A percentile compares a stretch with the other conserved stretches of the same genome.
Evolutionary conservation across 306 rosid species (phyloP).

Genomic region (Purshia tridentata): DNA sequence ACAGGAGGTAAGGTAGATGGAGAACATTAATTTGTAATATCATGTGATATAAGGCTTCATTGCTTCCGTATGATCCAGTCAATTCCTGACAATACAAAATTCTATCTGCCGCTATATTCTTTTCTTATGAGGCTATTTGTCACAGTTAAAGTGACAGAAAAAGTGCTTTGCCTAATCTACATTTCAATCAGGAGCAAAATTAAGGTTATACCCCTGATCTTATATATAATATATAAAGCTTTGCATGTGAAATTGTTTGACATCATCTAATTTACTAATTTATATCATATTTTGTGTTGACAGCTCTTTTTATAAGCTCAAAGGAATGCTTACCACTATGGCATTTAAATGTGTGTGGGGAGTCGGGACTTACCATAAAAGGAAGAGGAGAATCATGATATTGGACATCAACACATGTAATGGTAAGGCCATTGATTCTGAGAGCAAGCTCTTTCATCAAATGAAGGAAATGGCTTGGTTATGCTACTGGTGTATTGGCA

Average conservation of each 20-base stretch:
- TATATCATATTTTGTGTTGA: not conserved
- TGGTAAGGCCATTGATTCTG: not conserved
- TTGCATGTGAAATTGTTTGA: not conserved
- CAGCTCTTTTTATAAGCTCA: not conserved
- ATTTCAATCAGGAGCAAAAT: not conserved
- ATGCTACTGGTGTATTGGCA: not conserved
- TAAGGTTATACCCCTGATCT: not conserved
- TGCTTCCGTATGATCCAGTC: not conserved
- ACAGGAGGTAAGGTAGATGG: slow-evolving; percentile 3
- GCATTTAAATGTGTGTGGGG: too few relatives aligned
- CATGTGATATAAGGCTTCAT: slow-evolving; percentile 7
- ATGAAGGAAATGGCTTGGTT: not conserved
- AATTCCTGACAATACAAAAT: not conserved
- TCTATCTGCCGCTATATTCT: too few relatives aligned
- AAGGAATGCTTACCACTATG: not conserved
- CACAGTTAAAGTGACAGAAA: not conserved
- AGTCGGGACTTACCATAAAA: too few relatives aligned
- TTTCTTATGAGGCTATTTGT: not conserved
- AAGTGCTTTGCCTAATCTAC: not conserved
- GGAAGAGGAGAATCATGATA: too few relatives aligned
- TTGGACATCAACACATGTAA: not conserved
- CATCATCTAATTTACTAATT: not conserved
- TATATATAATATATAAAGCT: not conserved
- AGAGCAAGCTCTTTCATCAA: not conserved
- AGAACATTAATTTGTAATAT: not conserved